Conservation (phyloP, 129 eudicot genomes). For the Helianthus tuberosus region DNA sequence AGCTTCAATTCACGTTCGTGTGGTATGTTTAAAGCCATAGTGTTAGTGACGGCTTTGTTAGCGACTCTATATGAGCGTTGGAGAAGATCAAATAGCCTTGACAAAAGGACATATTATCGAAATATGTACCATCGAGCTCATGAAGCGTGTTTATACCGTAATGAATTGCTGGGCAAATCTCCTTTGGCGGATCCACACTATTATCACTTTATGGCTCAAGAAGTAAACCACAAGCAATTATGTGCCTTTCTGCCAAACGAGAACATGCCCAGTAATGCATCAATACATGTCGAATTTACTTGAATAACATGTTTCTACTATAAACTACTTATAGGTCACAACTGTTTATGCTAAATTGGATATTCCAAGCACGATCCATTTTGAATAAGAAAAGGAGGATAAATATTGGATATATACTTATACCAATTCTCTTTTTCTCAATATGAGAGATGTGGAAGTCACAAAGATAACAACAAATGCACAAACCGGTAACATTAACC, state of each 20-base stretch:
- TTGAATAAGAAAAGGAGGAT: neutral
- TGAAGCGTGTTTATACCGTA: neutral
- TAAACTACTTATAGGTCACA: slow-evolving; percentile 23
- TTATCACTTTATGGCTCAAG: neutral
- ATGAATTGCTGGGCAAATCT: slow-evolving; percentile 30
- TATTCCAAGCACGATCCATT: slow-evolving; percentile 27
- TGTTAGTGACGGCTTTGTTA: no score
- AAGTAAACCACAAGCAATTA: neutral
- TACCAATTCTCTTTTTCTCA: neutral
- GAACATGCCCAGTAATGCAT: slow-evolving; percentile 26
- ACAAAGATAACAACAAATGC: no score
- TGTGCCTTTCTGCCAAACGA: slow-evolving; percentile 6
- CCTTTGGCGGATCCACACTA: slow-evolving; percentile 17
- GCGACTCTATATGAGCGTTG: no score
- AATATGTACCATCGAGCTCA: neutral
- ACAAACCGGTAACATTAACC: no score
- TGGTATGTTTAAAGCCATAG: no score
- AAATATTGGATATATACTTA: slow-evolving; percentile 2
- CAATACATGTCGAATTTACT: slow-evolving; percentile 2
- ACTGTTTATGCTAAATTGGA: slow-evolving; percentile 24
- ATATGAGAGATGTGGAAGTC: neutral
- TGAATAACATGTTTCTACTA: neutral
- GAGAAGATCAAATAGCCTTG: no score
- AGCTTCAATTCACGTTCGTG: no score
- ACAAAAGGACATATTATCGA: neutral